A percentile compares a stretch with the other conserved stretches of the same genome.
phyloP scores from a whole-genome alignment of 148 eudicot genomes.

The Rhododendron ferrugineum region DNA sequence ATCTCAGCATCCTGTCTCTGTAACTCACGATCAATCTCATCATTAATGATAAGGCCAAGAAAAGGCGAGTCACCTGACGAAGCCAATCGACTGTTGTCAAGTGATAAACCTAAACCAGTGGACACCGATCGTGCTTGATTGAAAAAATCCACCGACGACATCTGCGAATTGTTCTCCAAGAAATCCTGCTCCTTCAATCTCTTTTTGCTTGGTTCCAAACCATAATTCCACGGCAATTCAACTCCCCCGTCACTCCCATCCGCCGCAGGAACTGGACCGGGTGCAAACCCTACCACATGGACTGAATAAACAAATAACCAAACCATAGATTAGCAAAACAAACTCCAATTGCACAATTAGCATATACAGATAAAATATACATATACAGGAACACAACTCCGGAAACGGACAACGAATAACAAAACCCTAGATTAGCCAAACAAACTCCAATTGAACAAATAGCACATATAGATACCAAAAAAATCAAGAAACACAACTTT shows the following conservation, averaged over 20 bases:
- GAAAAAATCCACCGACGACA: slow-evolving; percentile 50
- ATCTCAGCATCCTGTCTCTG: slow-evolving; percentile 55
- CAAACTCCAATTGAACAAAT: not conserved
- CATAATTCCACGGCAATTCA: slow-evolving; percentile 43
- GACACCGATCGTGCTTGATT: slow-evolving; percentile 51
- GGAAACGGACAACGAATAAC: not conserved
- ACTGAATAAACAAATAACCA: slow-evolving; percentile 26
- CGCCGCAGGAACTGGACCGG: slow-evolving; percentile 28
- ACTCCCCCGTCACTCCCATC: slow-evolving; percentile 29
- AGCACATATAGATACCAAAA: not conserved
- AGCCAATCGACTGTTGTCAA: slow-evolving; percentile 42
- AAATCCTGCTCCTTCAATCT: slow-evolving; percentile 52
- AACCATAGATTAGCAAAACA: slow-evolving; percentile 3
- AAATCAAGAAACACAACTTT: not conserved
- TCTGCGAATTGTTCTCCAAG: slow-evolving; percentile 50
- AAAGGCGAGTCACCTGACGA: slow-evolving; percentile 51
- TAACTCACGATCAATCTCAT: slow-evolving; percentile 51
- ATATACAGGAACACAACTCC: not conserved
- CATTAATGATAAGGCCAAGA: slow-evolving; percentile 31
- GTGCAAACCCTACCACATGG: slow-evolving; percentile 59
- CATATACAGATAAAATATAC: too few species aligned
- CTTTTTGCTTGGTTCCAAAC: slow-evolving; percentile 32
- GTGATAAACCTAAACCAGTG: slow-evolving; percentile 50
- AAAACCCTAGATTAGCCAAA: not conserved
- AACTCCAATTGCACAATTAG: not conserved